A percentile compares a stretch with the other conserved stretches of the same genome.
phyloP scores from a whole-genome alignment of 2,329 filamentous ascomycete species.

The Scedosporium minutisporum region DNA sequence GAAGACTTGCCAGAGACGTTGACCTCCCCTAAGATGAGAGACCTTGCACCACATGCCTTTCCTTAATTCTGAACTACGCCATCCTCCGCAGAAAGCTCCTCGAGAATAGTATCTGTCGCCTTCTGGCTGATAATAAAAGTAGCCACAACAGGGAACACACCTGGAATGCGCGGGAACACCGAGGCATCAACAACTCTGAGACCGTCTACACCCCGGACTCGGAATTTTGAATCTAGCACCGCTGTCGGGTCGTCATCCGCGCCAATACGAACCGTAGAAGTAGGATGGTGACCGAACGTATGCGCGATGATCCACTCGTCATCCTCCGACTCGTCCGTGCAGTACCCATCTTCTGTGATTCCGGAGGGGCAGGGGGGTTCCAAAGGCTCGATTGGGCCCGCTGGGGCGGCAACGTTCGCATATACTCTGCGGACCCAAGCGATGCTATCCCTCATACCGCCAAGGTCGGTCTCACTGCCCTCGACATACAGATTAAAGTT shows the following conservation, averaged over 20 bases:
- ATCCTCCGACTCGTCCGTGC: conserved; percentile 25
- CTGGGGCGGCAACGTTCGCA: conserved; percentile 7
- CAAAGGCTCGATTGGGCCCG: conserved; percentile 8
- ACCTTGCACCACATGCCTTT: not conserved
- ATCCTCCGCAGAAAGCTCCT: not conserved
- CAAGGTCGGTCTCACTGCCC: conserved; percentile 34
- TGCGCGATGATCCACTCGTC: conserved; percentile 27
- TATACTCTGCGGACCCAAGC: conserved; percentile 18
- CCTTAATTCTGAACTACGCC: not conserved
- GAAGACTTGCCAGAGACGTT: too few relatives aligned
- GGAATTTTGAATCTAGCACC: conserved; percentile 44
- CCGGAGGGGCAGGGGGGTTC: conserved; percentile 12
- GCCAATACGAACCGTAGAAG: conserved; percentile 46
- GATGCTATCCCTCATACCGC: conserved; percentile 23
- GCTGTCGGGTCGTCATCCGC: conserved; percentile 40
- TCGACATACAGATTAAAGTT: conserved; percentile 46
- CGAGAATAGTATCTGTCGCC: conserved; percentile 24
- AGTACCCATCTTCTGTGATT: conserved; percentile 11
- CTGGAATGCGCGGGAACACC: conserved; percentile 39
- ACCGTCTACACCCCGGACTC: conserved; percentile 41
- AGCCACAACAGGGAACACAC: conserved; percentile 38
- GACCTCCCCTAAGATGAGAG: not conserved
- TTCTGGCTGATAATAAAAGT: conserved; percentile 50
- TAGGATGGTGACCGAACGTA: conserved; percentile 48
- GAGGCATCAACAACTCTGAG: conserved; percentile 50